Percentiles rank a stretch among this genome's conserved stretches.
Conservation (phyloP, 1,284 basidiomycete genomes). For the Porodaedalea pini region DNA sequence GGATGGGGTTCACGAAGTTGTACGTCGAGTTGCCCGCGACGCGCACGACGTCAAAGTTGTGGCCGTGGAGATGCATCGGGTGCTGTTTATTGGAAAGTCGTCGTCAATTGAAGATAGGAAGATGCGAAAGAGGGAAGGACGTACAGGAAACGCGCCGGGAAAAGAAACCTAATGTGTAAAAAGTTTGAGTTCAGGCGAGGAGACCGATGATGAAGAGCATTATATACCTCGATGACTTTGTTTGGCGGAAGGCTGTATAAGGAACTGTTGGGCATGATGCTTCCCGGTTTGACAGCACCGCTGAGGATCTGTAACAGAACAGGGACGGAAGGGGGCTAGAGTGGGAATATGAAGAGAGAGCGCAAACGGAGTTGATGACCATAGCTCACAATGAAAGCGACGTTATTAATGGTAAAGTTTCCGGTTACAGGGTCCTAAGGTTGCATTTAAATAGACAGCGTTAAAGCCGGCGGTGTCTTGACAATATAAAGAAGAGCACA, state of each 20-base stretch:
- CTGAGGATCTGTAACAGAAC: constrained; percentile 38
- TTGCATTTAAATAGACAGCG: background rate
- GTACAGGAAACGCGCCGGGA: constrained; percentile 23
- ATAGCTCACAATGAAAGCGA: constrained; percentile 22
- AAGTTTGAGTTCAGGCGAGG: background rate
- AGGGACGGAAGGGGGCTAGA: constrained; percentile 29
- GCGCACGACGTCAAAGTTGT: constrained; percentile 31
- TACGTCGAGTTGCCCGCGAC: constrained; percentile 27
- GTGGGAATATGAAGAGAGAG: background rate
- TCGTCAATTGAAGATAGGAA: background rate
- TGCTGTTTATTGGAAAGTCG: background rate
- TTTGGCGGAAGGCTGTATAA: constrained; percentile 30
- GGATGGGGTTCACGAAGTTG: constrained; percentile 33
- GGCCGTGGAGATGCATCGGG: constrained; percentile 18
- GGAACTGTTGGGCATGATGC: constrained; percentile 32
- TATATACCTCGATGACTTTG: constrained; percentile 31
- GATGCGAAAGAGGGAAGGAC: background rate
- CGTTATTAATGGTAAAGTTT: constrained; percentile 31
- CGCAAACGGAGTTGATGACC: background rate
- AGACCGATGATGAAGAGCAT: too few relatives aligned
- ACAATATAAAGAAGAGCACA: background rate
- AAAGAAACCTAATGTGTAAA: constrained; percentile 26
- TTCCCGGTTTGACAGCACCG: constrained; percentile 30
- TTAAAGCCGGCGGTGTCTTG: background rate
- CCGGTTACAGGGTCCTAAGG: constrained; percentile 35